Evolutionary conservation across 306 rosid species (phyloP), one percentile per base, ranked within the genome.

Genomic region (Acacia confusa): DNA sequence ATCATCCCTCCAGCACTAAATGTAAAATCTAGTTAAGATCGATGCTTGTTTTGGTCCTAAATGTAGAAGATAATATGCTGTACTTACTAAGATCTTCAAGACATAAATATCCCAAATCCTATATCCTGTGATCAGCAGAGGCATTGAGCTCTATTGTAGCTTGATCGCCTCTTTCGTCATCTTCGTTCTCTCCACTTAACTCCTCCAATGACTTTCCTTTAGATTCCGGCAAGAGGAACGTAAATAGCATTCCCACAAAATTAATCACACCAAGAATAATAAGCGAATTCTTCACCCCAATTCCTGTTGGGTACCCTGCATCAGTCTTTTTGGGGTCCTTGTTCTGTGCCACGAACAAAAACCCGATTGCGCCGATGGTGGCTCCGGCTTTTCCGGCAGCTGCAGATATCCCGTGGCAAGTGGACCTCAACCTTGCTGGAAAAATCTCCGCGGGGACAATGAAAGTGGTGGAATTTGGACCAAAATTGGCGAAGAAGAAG

Each of bases 371-470:
- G 0, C 94, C 94, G 0, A 90, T 41, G 0, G 88, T 90, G 0
- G 94, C 92, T 8, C 94, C 94, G 4, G 92, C 94, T 66, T 90
- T 90, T 2, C 94, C 92, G 0, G 89, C 76, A 0, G 92, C 94
- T 0, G 94, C 90, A 0, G 94, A 90, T 38, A 90, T 88, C 0
- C 92, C 94, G 9, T 90, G 92, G 43, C 94, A 90, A 0, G 94
- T 90, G 0, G 92, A 88, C 80, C 94, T 71, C 90, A 63, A 2
- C 69, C 69, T 63, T 2, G 69, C 40, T 0, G 69, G 69, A 41
- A 63, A 63, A 63, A 63, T 66, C 71, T 66, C 71, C 0, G 71
- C 45, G 0, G 71, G 71, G 25, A 66, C 88, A 76, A 88, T 78
- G 57, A 90, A 63, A 28, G 69, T 63, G 40, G 6, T 63, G 10